These are phyloP conservation scores for Tuber brumale DNA, from an alignment of 495 filamentous ascomycete genomes.

Conservation along the genomic window DNA sequence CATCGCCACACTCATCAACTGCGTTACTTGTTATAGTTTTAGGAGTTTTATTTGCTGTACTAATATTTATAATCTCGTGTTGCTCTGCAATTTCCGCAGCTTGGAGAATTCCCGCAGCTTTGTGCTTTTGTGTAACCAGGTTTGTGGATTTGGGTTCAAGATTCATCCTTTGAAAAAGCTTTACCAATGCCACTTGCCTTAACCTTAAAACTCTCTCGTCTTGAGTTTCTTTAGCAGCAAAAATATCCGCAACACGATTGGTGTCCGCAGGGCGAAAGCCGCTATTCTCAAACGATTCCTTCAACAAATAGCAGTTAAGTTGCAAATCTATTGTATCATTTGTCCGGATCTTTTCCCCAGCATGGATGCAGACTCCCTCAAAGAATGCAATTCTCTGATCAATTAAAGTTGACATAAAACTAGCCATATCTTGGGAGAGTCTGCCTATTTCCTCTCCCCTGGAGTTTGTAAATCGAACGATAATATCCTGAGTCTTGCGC, in stretches of 20 bases:
- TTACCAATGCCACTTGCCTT: constrained; percentile 79
- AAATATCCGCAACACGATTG: constrained; percentile 64
- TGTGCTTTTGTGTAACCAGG: constrained; percentile 68
- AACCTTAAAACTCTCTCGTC: constrained; percentile 81
- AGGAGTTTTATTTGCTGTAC: constrained; percentile 3
- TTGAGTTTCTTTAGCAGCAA: constrained; percentile 67
- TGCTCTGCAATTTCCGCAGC: constrained; percentile 80
- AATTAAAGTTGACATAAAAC: constrained; percentile 87
- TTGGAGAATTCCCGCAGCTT: constrained; percentile 72
- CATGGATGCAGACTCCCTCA: constrained; percentile 83
- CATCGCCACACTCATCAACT: constrained; percentile 6
- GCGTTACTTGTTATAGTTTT: neutral
- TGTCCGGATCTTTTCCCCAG: constrained; percentile 72
- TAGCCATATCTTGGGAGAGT: constrained; percentile 81
- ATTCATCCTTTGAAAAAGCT: constrained; percentile 81
- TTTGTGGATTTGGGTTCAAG: constrained; percentile 67
- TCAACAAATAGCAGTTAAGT: constrained; percentile 68
- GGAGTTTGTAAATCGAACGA: constrained; percentile 86
- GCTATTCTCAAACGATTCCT: constrained; percentile 59
- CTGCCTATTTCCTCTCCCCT: constrained; percentile 78
- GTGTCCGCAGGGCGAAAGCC: constrained; percentile 55
- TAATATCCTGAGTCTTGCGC: constrained; percentile 63
- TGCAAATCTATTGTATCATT: constrained; percentile 93
- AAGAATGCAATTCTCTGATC: constrained; percentile 87
- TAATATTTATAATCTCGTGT: constrained; percentile 49